phyloP scores from a whole-genome alignment of 2,329 filamentous ascomycete genomes.

The Fusarium armeniacum region DNA sequence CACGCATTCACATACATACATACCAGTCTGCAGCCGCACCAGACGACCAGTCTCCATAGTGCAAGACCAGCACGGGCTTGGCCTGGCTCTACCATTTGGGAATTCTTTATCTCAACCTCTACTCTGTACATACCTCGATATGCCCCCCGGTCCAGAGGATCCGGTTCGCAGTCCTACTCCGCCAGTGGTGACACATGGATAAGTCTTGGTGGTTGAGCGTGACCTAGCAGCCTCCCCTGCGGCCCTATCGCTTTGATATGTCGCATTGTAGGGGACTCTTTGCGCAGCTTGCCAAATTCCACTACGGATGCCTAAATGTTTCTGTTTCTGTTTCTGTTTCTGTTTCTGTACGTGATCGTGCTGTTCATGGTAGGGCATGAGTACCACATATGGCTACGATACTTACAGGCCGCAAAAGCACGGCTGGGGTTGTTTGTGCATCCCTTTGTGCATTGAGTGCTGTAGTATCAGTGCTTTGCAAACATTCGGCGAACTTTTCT shows the following conservation, averaged over 20 bases:
- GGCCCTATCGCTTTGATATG: constrained; percentile 14
- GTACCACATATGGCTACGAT: background rate
- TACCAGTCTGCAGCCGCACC: constrained; percentile 16
- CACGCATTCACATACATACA: constrained; percentile 30
- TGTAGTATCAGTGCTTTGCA: constrained; percentile 17
- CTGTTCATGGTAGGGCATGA: background rate
- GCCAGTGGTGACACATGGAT: constrained; percentile 19
- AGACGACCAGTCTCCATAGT: constrained; percentile 2
- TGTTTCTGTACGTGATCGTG: background rate
- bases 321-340: background rate
- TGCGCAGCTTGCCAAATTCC: constrained; percentile 15
- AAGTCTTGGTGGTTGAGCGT: background rate
- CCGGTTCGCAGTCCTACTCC: constrained; percentile 17
- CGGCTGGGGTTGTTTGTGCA: constrained; percentile 2
- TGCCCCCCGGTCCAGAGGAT: background rate
- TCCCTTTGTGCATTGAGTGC: constrained; percentile 11
- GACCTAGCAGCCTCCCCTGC: constrained; percentile 16
- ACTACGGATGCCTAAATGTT: constrained; percentile 2
- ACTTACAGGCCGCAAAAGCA: background rate
- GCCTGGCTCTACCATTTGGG: constrained; percentile 3
- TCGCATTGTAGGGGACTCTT: constrained; percentile 19
- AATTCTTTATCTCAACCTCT: background rate
- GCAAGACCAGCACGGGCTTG: constrained; percentile 14
- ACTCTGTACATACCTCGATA: background rate
- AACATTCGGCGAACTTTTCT: constrained; percentile 11